Percentiles rank a stretch among this genome's conserved stretches.
Conservation (phyloP, 2,329 filamentous ascomycete genomes). For the Aureobasidium mangrovei region DNA sequence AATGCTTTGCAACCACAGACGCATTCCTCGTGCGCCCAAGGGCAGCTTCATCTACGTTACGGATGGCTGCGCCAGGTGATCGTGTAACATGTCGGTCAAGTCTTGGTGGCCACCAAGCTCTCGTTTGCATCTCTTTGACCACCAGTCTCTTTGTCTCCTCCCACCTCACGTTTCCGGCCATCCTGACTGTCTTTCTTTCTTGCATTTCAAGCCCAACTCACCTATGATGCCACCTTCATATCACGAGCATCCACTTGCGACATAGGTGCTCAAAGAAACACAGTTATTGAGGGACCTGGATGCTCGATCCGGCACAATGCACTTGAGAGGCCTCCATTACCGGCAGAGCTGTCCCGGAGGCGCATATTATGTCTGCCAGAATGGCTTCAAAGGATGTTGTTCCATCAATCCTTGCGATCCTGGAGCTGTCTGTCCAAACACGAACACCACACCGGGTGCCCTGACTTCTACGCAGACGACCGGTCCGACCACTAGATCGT, state of each 20-base stretch:
- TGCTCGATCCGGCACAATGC: slow-evolving; percentile 4
- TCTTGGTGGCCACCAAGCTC: background rate
- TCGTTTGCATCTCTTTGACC: slow-evolving; percentile 7
- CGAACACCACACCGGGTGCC: background rate
- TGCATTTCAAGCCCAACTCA: background rate
- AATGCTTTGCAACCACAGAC: background rate
- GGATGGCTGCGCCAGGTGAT: background rate
- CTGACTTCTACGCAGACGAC: background rate
- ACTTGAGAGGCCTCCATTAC: background rate
- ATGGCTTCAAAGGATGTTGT: slow-evolving; percentile 24
- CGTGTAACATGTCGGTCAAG: background rate
- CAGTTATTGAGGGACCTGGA: background rate
- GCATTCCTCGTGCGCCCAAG: slow-evolving; percentile 8
- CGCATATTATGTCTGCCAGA: slow-evolving; percentile 20
- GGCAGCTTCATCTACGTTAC: background rate
- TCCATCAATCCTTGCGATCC: slow-evolving; percentile 21
- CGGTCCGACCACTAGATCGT: background rate
- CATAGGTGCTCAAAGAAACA: background rate
- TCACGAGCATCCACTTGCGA: background rate
- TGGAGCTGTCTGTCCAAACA: slow-evolving; percentile 17
- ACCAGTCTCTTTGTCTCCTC: background rate
- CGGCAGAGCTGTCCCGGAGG: slow-evolving; percentile 19
- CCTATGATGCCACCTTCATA: background rate
- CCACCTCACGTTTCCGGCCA: slow-evolving; percentile 1
- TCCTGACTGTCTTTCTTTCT: slow-evolving; percentile 3